Percentiles rank a stretch among this genome's conserved stretches.
These are phyloP conservation scores for Cenchrus americanus DNA, from an alignment of 176 grass and related monocot species.

Conservation along the genomic window DNA sequence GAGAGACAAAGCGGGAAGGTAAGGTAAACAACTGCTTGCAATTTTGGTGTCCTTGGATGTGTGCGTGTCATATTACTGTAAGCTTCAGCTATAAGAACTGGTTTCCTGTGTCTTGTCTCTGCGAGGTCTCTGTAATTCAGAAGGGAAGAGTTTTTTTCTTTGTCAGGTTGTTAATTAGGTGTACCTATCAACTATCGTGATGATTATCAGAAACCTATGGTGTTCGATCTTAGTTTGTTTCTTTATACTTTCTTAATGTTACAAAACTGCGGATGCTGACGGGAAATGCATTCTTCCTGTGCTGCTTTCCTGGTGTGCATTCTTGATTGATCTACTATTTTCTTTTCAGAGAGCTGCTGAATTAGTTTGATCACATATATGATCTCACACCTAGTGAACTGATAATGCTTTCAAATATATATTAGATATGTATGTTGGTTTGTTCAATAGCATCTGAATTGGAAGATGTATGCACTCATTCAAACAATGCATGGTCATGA, in stretches of 20 bases:
- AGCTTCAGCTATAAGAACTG: constrained; percentile 46
- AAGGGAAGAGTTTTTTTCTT: constrained; percentile 21
- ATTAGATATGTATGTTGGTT: constrained; percentile 14
- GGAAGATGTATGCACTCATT: not conserved
- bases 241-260: not conserved
- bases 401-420: constrained; percentile 20
- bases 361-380: not conserved
- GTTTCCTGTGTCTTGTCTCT: constrained; percentile 12
- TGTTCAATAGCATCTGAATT: constrained; percentile 36
- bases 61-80: constrained; percentile 32
- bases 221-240: not conserved
- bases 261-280: not conserved
- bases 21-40: constrained; percentile 45
- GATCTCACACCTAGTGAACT: not conserved
- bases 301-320: constrained; percentile 11
- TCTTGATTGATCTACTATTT: constrained; percentile 2
- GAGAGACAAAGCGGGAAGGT: constrained; percentile 23
- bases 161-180: constrained; percentile 9
- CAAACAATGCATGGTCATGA: not conserved
- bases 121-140: constrained; percentile 45
- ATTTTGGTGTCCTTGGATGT: constrained; percentile 49
- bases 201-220: constrained; percentile 8
- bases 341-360: constrained; percentile 13
- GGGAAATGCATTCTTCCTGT: not conserved
- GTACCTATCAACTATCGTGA: constrained; percentile 29